Conservation (phyloP, 495 filamentous ascomycete species). For the Venustampulla echinocandica region DNA sequence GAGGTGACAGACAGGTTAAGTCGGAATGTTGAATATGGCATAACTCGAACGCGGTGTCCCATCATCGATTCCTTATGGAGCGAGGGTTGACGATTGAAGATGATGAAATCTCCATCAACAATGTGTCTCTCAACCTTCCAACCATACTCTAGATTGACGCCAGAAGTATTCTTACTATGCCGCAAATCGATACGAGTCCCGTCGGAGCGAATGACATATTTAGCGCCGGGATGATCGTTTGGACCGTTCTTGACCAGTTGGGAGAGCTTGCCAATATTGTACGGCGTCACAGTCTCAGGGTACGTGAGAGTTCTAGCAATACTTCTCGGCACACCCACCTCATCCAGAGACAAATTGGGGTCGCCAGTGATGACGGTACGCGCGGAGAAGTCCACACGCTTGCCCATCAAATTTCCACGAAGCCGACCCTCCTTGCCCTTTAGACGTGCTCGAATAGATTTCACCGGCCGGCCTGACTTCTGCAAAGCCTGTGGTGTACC, state of each 20-base stretch:
- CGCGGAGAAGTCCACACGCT: constrained; percentile 98
- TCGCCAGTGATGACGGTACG: constrained; percentile 99
- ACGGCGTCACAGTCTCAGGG: constrained; percentile 93
- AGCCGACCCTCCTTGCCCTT: constrained; percentile 98
- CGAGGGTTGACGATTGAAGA: constrained; percentile 98
- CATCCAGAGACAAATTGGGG: constrained; percentile 88
- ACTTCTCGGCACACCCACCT: constrained; percentile 87
- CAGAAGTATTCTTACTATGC: constrained; percentile 70
- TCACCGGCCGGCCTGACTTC: constrained; percentile 91
- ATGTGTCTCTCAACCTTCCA: constrained; percentile 98
- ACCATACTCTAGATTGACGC: constrained; percentile 80
- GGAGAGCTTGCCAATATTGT: constrained; percentile 91
- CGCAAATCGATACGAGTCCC: constrained; percentile 91
- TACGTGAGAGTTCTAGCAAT: constrained; percentile 90
- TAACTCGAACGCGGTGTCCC: constrained; percentile 93
- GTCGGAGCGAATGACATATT: constrained; percentile 86
- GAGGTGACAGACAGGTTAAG: constrained; percentile 96
- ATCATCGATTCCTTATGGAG: constrained; percentile 99
- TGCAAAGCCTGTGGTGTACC: constrained; percentile 92
- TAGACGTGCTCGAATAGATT: constrained; percentile 88
- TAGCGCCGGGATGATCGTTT: constrained; percentile 86
- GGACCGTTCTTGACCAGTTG: constrained; percentile 85
- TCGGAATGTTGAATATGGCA: constrained; percentile 98
- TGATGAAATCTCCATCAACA: constrained; percentile 90
- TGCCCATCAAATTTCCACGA: constrained; percentile 97